phyloP scores from a whole-genome alignment of 305 asterid genomes.

The Fraxinus angustifolia region DNA sequence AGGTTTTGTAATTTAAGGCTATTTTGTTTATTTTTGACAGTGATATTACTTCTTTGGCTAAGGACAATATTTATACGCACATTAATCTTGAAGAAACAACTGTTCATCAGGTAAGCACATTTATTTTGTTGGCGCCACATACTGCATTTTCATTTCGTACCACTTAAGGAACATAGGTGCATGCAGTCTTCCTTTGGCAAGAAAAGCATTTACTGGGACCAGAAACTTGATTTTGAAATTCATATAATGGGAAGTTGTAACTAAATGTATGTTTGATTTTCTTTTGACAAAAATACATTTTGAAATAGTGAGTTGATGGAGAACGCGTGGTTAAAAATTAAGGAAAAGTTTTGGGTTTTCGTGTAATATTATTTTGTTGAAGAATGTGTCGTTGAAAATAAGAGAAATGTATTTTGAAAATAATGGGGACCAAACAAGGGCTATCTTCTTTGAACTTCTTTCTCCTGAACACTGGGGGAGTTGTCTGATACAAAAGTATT shows the following conservation, averaged over 20 bases:
- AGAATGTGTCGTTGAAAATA: too few species aligned
- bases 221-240: neutral
- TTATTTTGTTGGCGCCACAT: neutral
- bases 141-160: neutral
- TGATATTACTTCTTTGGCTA: constrained; percentile 90
- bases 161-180: neutral
- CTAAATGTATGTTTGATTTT: too few species aligned
- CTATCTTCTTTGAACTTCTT: neutral
- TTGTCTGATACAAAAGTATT: neutral
- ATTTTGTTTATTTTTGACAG: constrained; percentile 36
- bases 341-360: too few species aligned
- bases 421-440: neutral
- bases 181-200: neutral
- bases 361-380: too few species aligned
- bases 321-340: too few species aligned
- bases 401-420: too few species aligned
- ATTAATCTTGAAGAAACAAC: constrained; percentile 80
- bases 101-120: constrained; percentile 60
- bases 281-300: too few species aligned
- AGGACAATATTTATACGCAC: constrained; percentile 72
- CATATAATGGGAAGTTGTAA: neutral
- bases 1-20: neutral
- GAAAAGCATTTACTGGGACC: neutral
- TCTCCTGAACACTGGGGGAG: neutral
- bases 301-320: too few species aligned